phyloP scores from a whole-genome alignment of 768 basidiomycete genomes.

The Artomyces pyxidatus region DNA sequence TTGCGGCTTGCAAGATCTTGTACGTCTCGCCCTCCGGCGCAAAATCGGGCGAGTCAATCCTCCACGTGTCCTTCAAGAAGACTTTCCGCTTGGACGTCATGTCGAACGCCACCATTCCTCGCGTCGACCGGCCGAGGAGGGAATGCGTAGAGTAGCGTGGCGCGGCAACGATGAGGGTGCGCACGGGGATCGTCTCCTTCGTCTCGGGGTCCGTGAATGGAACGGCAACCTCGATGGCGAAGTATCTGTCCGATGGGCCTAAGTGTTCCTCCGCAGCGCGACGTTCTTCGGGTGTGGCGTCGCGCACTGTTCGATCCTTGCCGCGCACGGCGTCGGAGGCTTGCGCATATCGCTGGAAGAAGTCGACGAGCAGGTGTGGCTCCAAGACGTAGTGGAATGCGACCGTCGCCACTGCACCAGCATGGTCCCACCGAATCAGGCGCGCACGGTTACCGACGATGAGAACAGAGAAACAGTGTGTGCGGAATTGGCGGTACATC shows the following conservation, averaged over 20 bases:
- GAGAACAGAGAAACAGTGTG: not conserved
- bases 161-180: not conserved
- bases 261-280: not conserved
- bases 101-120: not conserved
- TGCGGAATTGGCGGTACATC: not conserved
- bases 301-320: not conserved
- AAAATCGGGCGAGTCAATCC: not conserved
- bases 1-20: not conserved
- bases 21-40: not conserved
- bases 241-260: too few relatives aligned
- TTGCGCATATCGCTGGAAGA: constrained; percentile 2
- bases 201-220: not conserved
- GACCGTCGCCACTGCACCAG: not conserved
- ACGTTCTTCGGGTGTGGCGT: not conserved
- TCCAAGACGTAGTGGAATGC: not conserved
- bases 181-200: not conserved
- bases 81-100: not conserved
- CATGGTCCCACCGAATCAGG: constrained; percentile 1
- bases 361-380: not conserved
- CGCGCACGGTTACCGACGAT: not conserved
- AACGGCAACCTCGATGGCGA: too few relatives aligned
- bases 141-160: not conserved
- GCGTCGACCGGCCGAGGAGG: not conserved
- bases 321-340: not conserved
- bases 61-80: constrained; percentile 3